Evolutionary conservation across 148 eudicot genomes (phyloP).

Genomic region (Diospyros kaki): DNA sequence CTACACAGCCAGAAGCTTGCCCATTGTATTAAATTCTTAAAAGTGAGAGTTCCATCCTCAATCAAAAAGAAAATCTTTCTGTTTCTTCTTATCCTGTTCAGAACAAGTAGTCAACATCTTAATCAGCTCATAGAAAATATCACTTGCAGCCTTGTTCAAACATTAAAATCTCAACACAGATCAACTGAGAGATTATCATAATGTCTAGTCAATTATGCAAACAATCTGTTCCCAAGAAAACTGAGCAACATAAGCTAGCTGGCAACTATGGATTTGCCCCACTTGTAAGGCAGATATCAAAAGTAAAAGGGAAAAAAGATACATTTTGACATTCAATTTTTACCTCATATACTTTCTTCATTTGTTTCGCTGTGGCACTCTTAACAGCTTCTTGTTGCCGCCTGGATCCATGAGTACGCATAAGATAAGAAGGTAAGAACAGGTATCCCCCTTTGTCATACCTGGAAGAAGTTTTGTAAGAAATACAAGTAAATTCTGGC

Average conservation of each 20-base stretch:
- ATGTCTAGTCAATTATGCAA: not conserved
- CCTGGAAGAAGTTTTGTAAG: conserved; percentile 32
- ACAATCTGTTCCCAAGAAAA: not conserved
- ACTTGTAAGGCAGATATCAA: not conserved
- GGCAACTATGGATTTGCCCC: not conserved
- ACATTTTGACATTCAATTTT: not conserved
- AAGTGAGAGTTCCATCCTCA: too few relatives aligned
- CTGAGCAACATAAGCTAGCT: not conserved
- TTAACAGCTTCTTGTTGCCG: conserved; percentile 65
- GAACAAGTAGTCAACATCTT: too few relatives aligned
- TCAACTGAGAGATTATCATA: not conserved
- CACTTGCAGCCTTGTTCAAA: not conserved
- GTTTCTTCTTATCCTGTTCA: too few relatives aligned
- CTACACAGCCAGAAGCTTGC: not conserved
- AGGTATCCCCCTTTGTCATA: conserved; percentile 83
- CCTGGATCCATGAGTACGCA: conserved; percentile 87
- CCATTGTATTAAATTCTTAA: not conserved
- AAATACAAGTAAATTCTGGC: not conserved
- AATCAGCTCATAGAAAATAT: too few relatives aligned
- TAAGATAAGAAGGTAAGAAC: conserved; percentile 79
- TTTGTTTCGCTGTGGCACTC: conserved; percentile 45
- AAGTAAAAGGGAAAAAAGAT: not conserved
- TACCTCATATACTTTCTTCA: conserved; percentile 79
- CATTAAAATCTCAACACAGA: too few relatives aligned
- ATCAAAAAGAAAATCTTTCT: too few relatives aligned